These are phyloP conservation scores for Backusella liffmaniae DNA, from an alignment of 192 early-diverging fungal species.

Conservation along the genomic window DNA sequence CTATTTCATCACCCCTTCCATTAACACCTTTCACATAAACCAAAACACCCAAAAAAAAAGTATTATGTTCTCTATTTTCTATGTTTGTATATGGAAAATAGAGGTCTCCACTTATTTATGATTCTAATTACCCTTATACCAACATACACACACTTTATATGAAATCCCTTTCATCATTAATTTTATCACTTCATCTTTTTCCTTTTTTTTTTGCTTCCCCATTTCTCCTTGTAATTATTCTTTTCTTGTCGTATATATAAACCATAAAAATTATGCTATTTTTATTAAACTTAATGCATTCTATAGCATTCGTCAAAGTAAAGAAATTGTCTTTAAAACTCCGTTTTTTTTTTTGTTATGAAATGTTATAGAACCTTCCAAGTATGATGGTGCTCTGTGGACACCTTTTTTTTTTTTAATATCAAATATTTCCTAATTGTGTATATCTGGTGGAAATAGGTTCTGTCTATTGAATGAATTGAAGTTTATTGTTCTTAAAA, in stretches of 20 bases:
- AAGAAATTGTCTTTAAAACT: too few species aligned
- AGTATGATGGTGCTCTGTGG: not conserved
- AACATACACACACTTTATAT: constrained; percentile 1
- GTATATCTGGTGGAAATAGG: not conserved
- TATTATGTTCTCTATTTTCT: not conserved
- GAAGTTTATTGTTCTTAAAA: not conserved
- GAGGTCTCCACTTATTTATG: constrained; percentile 2
- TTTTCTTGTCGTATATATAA: constrained; percentile 11
- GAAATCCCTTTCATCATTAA: constrained; percentile 7
- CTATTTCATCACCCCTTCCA: not conserved
- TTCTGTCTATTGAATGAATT: not conserved
- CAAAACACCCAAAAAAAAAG: not conserved
- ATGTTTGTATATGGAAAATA: constrained; percentile 1
- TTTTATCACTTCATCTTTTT: constrained; percentile 6
- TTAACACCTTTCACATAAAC: not conserved
- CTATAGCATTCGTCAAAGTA: not conserved
- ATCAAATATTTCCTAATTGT: not conserved
- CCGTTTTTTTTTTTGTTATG: not conserved
- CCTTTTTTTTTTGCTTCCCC: not conserved
- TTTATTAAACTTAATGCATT: constrained; percentile 9
- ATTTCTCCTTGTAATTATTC: constrained; percentile 5
- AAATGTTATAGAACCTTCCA: not conserved
- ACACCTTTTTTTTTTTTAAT: not conserved
- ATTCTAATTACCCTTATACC: constrained; percentile 12
- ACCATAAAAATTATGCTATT: constrained; percentile 8